Conservation (phyloP, 139 green algal species). For the Tetradesmus obliquus region DNA sequence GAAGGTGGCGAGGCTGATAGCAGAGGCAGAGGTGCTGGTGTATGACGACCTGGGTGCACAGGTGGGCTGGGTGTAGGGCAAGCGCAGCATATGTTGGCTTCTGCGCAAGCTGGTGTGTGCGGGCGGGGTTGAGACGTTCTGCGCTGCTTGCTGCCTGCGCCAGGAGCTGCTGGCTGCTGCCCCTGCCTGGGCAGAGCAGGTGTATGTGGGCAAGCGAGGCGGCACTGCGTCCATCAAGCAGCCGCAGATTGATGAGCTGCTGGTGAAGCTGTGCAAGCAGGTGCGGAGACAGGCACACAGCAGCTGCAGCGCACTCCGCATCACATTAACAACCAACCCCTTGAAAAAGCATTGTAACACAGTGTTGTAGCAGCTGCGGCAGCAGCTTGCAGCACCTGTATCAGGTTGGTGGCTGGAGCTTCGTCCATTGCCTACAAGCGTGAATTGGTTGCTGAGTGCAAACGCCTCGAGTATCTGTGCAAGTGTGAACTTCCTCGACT, state of each 20-base stretch:
- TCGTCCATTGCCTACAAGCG: no score
- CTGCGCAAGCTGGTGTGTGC: neutral
- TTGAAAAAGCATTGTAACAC: neutral
- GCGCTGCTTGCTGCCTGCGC: neutral
- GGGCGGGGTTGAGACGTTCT: neutral
- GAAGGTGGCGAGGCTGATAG: conserved; percentile 60
- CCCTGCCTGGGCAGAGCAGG: conserved; percentile 30
- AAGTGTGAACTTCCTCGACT: no score
- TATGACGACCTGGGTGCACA: conserved; percentile 80
- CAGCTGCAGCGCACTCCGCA: no score
- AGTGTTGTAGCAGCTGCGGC: neutral
- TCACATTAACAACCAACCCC: neutral
- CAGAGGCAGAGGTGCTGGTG: conserved; percentile 68
- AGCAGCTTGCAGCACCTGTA: no score
- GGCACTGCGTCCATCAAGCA: conserved; percentile 65
- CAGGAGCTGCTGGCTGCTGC: conserved; percentile 62
- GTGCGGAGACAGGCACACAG: conserved; percentile 2
- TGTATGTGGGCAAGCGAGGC: conserved; percentile 80
- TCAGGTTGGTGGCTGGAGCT: no score
- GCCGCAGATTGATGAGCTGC: conserved; percentile 65
- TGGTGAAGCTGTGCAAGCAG: conserved; percentile 63
- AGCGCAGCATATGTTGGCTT: neutral
- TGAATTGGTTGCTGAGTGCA: no score
- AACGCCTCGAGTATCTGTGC: no score
- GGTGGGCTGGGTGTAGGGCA: conserved; percentile 30